Conservation (phyloP, 192 early-diverging fungal genomes). For the Entrophospora sp. region DNA sequence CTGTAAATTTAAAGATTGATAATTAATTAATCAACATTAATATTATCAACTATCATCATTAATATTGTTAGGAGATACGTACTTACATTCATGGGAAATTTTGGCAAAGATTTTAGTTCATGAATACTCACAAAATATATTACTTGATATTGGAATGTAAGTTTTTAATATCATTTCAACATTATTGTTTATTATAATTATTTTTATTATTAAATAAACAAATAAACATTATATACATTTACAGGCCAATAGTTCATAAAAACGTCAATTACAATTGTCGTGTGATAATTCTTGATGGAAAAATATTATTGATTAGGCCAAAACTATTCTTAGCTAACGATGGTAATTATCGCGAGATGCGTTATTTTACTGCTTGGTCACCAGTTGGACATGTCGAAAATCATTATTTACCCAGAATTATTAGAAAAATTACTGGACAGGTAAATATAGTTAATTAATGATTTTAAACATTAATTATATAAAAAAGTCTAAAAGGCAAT, state of each 20-base stretch:
- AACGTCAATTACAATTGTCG: conserved; percentile 95
- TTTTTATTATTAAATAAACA: not conserved
- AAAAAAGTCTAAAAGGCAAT: no score
- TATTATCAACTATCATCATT: no score
- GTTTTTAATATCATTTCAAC: conserved; percentile 19
- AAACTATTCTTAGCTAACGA: conserved; percentile 95
- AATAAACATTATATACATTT: no score
- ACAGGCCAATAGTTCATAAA: conserved; percentile 85
- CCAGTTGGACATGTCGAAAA: conserved; percentile 59
- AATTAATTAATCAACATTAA: no score
- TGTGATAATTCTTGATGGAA: conserved; percentile 69
- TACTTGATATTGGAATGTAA: conserved; percentile 93
- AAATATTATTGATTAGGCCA: conserved; percentile 92
- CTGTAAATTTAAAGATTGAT: no score
- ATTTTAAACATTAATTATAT: not conserved
- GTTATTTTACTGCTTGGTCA: conserved; percentile 91
- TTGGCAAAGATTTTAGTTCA: conserved; percentile 63
- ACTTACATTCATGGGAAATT: conserved; percentile 90
- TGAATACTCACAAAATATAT: conserved; percentile 61
- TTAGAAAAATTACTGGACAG: conserved; percentile 76
- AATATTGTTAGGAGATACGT: conserved; percentile 87
- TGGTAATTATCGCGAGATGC: conserved; percentile 93
- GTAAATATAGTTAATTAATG: conserved; percentile 18
- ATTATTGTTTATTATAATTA: not conserved
- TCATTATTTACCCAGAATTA: conserved; percentile 70